phyloP scores from a whole-genome alignment of 768 basidiomycete genomes.

The Rhizopogon sp. region DNA sequence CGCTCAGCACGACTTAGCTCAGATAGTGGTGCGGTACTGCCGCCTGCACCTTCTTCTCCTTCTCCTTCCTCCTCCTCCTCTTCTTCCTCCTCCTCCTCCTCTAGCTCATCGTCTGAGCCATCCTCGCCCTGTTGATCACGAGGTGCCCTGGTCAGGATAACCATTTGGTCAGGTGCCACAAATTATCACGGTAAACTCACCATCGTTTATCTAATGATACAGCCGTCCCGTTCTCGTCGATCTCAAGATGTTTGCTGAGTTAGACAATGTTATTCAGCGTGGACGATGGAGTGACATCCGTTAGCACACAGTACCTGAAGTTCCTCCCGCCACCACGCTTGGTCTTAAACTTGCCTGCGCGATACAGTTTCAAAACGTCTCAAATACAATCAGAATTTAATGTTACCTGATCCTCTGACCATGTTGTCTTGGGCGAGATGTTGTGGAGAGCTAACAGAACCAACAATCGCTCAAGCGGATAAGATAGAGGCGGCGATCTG shows the following conservation, averaged over 20 bases:
- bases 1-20: constrained; percentile 71
- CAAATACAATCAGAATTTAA: background rate
- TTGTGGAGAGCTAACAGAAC: background rate
- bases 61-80: constrained; percentile 29
- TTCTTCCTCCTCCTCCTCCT: constrained; percentile 41
- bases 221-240: constrained; percentile 55
- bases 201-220: constrained; percentile 40
- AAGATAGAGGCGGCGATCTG: constrained; percentile 11
- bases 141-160: constrained; percentile 23
- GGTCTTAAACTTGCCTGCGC: constrained; percentile 76
- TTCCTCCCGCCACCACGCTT: constrained; percentile 85
- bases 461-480: constrained; percentile 1
- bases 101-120: constrained; percentile 36
- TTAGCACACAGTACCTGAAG: constrained; percentile 53
- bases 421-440: constrained; percentile 10
- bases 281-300: constrained; percentile 1
- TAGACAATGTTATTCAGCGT: constrained; percentile 8
- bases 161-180: background rate
- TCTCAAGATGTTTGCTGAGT: constrained; percentile 51
- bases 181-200: constrained; percentile 26
- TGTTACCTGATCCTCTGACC: constrained; percentile 28
- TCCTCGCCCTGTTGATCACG: constrained; percentile 37
- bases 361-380: background rate
- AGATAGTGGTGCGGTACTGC: constrained; percentile 31
- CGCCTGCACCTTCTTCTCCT: constrained; percentile 21